Evolutionary conservation across 2,329 filamentous ascomycete genomes (phyloP).

Genomic region (Phyllosticta citriasiana): DNA sequence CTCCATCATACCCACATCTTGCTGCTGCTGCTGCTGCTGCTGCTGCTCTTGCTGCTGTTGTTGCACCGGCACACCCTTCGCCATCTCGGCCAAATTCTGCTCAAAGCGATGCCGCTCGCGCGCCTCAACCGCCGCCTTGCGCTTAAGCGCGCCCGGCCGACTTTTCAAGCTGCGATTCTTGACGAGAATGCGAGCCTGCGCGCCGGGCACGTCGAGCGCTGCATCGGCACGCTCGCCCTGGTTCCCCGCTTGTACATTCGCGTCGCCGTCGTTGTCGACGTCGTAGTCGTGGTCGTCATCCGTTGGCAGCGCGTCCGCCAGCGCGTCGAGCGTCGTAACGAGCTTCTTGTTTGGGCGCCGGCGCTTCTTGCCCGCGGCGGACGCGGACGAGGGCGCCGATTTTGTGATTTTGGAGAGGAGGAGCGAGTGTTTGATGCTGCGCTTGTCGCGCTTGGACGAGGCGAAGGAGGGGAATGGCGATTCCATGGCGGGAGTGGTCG

Average conservation of each 20-base stretch:
- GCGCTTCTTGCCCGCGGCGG: constrained; percentile 39
- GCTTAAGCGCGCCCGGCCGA: constrained; percentile 69
- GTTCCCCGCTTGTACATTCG: not conserved
- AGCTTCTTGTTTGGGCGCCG: constrained; percentile 69
- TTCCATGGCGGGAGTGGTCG: constrained; percentile 25
- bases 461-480: constrained; percentile 45
- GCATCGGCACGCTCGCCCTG: constrained; percentile 18
- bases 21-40: not conserved
- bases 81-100: constrained; percentile 69
- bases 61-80: constrained; percentile 25
- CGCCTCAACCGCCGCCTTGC: constrained; percentile 69
- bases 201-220: constrained; percentile 35
- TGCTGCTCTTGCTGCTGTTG: constrained; percentile 8
- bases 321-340: constrained; percentile 59
- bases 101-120: constrained; percentile 78
- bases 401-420: constrained; percentile 72
- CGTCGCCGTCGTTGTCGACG: constrained; percentile 23
- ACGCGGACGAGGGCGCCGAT: constrained; percentile 35
- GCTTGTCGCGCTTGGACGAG: constrained; percentile 74
- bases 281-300: constrained; percentile 35
- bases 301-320: constrained; percentile 67
- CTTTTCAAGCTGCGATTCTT: constrained; percentile 65
- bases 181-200: constrained; percentile 52
- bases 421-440: constrained; percentile 66
- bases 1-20: not conserved